Percentiles rank a stretch among this genome's conserved stretches.
phyloP scores from a whole-genome alignment of 2,329 filamentous ascomycete species.

The Berkeleyomyces basicola region DNA sequence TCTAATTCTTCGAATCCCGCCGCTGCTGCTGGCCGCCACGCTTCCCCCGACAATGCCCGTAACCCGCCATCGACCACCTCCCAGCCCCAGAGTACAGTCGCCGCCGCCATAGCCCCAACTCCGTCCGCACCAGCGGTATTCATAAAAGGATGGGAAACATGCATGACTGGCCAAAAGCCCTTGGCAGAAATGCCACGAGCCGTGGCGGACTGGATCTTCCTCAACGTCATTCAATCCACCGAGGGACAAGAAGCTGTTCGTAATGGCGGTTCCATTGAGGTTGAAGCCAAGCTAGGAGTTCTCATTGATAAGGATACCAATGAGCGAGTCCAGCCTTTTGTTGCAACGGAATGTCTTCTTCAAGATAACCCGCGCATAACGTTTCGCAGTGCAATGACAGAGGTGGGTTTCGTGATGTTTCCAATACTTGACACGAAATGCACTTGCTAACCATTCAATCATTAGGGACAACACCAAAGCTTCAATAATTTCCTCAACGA shows the following conservation, averaged over 20 bases:
- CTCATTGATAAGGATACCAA: slow-evolving; percentile 59
- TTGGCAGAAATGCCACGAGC: slow-evolving; percentile 57
- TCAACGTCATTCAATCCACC: slow-evolving; percentile 50
- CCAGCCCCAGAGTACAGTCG: slow-evolving; percentile 14
- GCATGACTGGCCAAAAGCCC: slow-evolving; percentile 53
- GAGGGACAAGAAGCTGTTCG: slow-evolving; percentile 46
- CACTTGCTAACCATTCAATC: not conserved
- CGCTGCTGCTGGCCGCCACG: slow-evolving; percentile 21
- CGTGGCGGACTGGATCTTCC: slow-evolving; percentile 69
- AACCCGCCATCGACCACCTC: slow-evolving; percentile 14
- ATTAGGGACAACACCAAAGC: slow-evolving; percentile 57
- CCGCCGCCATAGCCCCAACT: not conserved
- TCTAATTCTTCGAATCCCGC: slow-evolving; percentile 19
- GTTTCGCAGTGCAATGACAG: slow-evolving; percentile 82
- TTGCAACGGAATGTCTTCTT: slow-evolving; percentile 56
- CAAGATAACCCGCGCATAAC: slow-evolving; percentile 41
- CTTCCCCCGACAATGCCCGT: slow-evolving; percentile 31
- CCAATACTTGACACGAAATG: not conserved
- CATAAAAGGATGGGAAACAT: slow-evolving; percentile 45
- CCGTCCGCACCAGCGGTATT: slow-evolving; percentile 1
- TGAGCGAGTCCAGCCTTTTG: slow-evolving; percentile 48
- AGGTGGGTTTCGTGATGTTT: slow-evolving; percentile 36
- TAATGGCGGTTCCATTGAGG: slow-evolving; percentile 62
- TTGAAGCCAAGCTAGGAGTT: slow-evolving; percentile 84
- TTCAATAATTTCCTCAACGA: slow-evolving; percentile 77